Evolutionary conservation across 2,329 filamentous ascomycete genomes (phyloP), one percentile per base, ranked within the genome.

Genomic region (Domatiomyces catenatus): DNA sequence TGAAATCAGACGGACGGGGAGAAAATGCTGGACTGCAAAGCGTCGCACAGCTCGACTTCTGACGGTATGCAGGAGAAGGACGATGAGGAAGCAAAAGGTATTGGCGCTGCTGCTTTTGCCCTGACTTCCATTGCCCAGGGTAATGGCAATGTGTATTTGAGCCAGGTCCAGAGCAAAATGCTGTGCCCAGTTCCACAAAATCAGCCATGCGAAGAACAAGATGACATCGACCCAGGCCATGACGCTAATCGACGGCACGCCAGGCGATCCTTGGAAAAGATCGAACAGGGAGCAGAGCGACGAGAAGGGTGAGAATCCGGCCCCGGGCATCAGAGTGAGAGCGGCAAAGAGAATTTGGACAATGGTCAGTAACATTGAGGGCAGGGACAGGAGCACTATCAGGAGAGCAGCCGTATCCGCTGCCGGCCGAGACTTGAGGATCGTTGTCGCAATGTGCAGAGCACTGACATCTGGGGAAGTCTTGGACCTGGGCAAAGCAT

Each of bases 361-460:
- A 66, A 87, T 75, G 56, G 88, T 90, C 61, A 95, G 76, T 52
- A 90, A 81, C 61, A 90, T 82, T 19, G 89, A 86, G 26, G 90
- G 89, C 8, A 95, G 80, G 65, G 94, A 89, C 68, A 95, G 84
- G 59, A 96, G 79, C 61, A 95, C 85, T 69, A 95, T 94, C 66
- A 96, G 80, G 62, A 96, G 94, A 64, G 90, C 88, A 69, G 95
- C 86, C 54, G 90, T 94, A 70, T 96, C 90, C 70, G 87, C 85
- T 63, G 94, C 80, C 49, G 90, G 90, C 62, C 89, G 90, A 48
- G 88, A 87, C 62, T 81, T 81, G 65, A 96, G 79, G 61, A 96
- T 90, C 50, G 88, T 94, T 59, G 86, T 78, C 56, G 84, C 83
- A 57, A 93, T 74, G 60, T 85, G 81, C 59, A 94, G 70, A 46